Evolutionary conservation across 345 rosid species (phyloP), one percentile per base, ranked within the genome.

Genomic region (Excoecaria cochinchinensis): DNA sequence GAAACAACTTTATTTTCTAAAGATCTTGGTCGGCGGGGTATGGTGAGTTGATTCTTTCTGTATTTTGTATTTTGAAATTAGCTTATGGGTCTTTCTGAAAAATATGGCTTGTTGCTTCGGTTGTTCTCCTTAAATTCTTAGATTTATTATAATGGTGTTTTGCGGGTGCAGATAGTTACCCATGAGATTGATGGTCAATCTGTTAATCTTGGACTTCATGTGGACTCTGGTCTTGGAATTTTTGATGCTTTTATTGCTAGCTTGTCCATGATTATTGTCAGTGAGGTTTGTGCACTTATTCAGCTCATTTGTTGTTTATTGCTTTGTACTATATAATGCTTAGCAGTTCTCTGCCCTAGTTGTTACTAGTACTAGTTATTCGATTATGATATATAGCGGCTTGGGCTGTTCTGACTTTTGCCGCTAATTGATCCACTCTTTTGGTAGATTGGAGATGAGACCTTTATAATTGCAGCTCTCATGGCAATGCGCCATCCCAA

Each of bases 401-500:
- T 5, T 44, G 9, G 7, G 8, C 8, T 10, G 10, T 3, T 44
- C 5, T 44, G 48, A 10, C 48, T 44, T 44, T 5, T 44, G 48
- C 48, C 5, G 48, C 48, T 6, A 8, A 44, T 44, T 44, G 48
- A 6, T 44, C 38, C 4, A 22, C 48, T 40, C 31, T 17, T 25
- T 56, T 74, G 73, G 47, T 74, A 93, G 99, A 89, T 93, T 83
- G 99, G 99, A 56, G 99, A 96, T 85, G 99, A 96, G 74, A 96
- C 99, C 6, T 96, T 96, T 80, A 96, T 96, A 66, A 96, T 96
- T 84, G 99, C 99, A 50, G 99, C 99, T 59, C 88, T 96, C 67
- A 93, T 96, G 99, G 99, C 99, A 19, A 96, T 96, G 99, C 95
- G 99, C 44, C 98, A 96, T 69, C 99, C 99, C 9, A 96, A 92